These are phyloP conservation scores for Neodidymelliopsis sp. DNA, from an alignment of 2,329 filamentous ascomycete genomes.

Conservation along the genomic window DNA sequence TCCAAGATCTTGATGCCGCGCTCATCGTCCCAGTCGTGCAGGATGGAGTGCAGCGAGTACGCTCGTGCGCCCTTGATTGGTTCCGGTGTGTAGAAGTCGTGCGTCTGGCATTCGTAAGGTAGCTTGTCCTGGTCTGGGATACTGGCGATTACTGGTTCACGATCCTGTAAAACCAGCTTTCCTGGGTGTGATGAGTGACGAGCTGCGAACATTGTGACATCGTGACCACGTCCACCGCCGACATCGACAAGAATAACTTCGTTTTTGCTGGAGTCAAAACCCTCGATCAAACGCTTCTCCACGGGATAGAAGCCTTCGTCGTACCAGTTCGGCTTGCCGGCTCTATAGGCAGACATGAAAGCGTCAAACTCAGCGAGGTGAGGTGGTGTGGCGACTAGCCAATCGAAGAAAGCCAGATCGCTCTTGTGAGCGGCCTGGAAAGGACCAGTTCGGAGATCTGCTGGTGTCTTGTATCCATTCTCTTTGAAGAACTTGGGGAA, in stretches of 20 bases:
- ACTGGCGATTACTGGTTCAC: slow-evolving; percentile 44
- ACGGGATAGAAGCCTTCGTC: slow-evolving; percentile 25
- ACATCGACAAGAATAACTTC: slow-evolving; percentile 52
- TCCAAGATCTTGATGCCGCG: slow-evolving; percentile 25
- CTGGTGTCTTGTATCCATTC: slow-evolving; percentile 17
- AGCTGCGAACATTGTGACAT: slow-evolving; percentile 43
- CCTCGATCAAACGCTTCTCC: slow-evolving; percentile 30
- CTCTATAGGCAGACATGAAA: slow-evolving; percentile 24
- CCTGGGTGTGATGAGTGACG: slow-evolving; percentile 50
- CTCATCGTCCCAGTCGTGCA: slow-evolving; percentile 36
- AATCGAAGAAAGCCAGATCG: slow-evolving; percentile 48
- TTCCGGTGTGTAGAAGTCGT: slow-evolving; percentile 59
- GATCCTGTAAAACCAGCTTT: slow-evolving; percentile 60
- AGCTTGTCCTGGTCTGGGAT: slow-evolving; percentile 28
- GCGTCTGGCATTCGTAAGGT: slow-evolving; percentile 40
- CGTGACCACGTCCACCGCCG: slow-evolving; percentile 53
- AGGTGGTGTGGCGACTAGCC: slow-evolving; percentile 48
- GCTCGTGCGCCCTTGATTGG: slow-evolving; percentile 52
- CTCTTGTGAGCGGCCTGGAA: slow-evolving; percentile 51
- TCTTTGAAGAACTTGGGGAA: slow-evolving; percentile 24
- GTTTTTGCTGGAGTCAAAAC: slow-evolving; percentile 24
- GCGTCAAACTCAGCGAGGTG: slow-evolving; percentile 32
- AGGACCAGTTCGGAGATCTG: slow-evolving; percentile 31
- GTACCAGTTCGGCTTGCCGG: slow-evolving; percentile 22
- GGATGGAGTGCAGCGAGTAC: slow-evolving; percentile 30